phyloP scores from a whole-genome alignment of 805 yeast genomes.

The Zygosaccharomyces bailii region DNA sequence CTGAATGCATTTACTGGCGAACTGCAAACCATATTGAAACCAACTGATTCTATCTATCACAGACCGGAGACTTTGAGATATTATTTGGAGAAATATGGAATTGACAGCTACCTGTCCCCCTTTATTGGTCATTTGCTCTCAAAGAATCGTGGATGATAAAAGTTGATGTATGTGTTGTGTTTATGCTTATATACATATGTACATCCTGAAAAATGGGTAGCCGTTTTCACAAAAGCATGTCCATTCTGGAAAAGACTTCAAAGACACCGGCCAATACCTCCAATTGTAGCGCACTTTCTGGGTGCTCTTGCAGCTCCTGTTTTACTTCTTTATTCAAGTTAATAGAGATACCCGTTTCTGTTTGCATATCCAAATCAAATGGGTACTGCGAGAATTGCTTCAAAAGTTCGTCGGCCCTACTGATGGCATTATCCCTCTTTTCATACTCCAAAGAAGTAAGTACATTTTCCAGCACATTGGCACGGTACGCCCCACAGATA shows the following conservation, averaged over 20 bases:
- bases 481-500: conserved; percentile 89
- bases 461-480: conserved; percentile 91
- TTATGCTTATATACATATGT: conserved; percentile 10
- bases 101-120: conserved; percentile 20
- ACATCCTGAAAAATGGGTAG: conserved; percentile 1
- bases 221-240: conserved; percentile 62
- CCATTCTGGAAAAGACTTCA: conserved; percentile 88
- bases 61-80: conserved; percentile 17
- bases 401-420: conserved; percentile 89
- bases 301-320: conserved; percentile 43
- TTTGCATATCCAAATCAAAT: conserved; percentile 52
- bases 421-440: conserved; percentile 85
- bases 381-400: conserved; percentile 83
- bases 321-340: conserved; percentile 51
- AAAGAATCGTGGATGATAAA: neutral
- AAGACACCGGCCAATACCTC: conserved; percentile 93
- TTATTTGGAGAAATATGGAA: conserved; percentile 22
- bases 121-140: conserved; percentile 7
- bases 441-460: conserved; percentile 74
- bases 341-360: conserved; percentile 66
- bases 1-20: conserved; percentile 43
- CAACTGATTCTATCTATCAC: conserved; percentile 17
- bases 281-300: conserved; percentile 56
- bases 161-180: conserved; percentile 5
- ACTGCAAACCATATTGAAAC: conserved; percentile 19